phyloP scores from a whole-genome alignment of 768 basidiomycete genomes.

The Mycena rebaudengoi region DNA sequence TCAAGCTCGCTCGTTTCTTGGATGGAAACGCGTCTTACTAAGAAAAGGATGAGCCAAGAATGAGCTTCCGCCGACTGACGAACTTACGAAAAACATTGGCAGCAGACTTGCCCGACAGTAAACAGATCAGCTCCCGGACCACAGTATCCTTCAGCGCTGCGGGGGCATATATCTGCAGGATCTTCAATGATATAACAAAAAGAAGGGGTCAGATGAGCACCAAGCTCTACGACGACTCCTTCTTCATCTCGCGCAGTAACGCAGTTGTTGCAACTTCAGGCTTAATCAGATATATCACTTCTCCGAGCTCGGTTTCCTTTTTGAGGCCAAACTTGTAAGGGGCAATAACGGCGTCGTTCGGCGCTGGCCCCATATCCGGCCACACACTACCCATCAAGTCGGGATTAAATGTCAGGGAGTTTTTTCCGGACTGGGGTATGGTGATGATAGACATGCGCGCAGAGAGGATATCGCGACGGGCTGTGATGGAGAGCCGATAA shows the following conservation, averaged over 20 bases:
- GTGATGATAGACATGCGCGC: slow-evolving; percentile 6
- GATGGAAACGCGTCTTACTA: no score
- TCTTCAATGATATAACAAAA: no score
- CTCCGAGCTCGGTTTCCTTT: not conserved
- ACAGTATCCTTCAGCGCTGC: no score
- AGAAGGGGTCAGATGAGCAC: no score
- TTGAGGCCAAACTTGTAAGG: not conserved
- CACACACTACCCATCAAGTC: not conserved
- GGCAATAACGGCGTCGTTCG: not conserved
- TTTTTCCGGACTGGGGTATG: not conserved
- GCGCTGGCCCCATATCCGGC: slow-evolving; percentile 5
- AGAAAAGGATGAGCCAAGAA: no score
- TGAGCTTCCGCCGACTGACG: no score
- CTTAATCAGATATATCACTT: not conserved
- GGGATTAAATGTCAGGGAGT: not conserved
- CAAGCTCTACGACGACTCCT: not conserved
- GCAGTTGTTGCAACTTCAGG: slow-evolving; percentile 6
- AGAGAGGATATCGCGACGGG: slow-evolving; percentile 1
- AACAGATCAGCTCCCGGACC: no score
- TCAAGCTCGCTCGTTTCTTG: no score
- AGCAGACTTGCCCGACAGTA: no score
- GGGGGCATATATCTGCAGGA: no score
- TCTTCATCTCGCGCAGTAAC: not conserved
- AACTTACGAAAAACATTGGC: no score
- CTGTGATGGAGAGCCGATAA: not conserved